These are phyloP conservation scores for Xylariomycetidae sp. DNA, from an alignment of 2,329 filamentous ascomycete species.

Conservation along the genomic window DNA sequence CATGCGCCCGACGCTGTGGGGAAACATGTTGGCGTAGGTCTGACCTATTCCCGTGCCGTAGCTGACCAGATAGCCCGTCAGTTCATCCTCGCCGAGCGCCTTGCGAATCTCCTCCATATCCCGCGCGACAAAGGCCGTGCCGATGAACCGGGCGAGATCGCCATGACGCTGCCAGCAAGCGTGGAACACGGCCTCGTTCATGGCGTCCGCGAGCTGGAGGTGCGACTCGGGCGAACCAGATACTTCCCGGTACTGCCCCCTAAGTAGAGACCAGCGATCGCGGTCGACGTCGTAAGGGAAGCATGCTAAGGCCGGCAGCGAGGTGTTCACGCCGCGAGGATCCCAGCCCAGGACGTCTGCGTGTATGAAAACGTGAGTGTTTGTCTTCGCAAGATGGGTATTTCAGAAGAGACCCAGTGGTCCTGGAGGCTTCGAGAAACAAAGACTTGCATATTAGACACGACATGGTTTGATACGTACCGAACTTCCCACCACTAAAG, in stretches of 20 bases:
- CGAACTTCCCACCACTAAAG: conserved; percentile 36
- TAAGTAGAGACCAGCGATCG: conserved; percentile 41
- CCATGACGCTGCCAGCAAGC: conserved; percentile 39
- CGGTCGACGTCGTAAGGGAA: conserved; percentile 41
- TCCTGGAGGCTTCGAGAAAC: no score
- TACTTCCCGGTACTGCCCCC: conserved; percentile 34
- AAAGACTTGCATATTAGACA: no score
- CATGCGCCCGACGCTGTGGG: conserved; percentile 41
- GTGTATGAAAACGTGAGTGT: no score
- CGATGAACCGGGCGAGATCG: conserved; percentile 41
- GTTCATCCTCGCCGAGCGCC: conserved; percentile 39
- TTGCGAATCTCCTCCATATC: conserved; percentile 46
- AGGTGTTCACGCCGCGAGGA: conserved; percentile 47
- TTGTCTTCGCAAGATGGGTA: no score
- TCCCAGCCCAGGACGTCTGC: conserved; percentile 52
- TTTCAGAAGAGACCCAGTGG: no score
- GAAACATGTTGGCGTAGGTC: conserved; percentile 48
- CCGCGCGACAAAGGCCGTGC: conserved; percentile 42
- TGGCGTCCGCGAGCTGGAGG: conserved; percentile 39
- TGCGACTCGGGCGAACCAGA: conserved; percentile 30
- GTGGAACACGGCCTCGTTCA: conserved; percentile 39
- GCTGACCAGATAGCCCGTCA: conserved; percentile 46
- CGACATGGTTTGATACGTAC: no score
- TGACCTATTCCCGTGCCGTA: conserved; percentile 50
- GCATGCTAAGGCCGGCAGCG: conserved; percentile 41